Conservation (phyloP, 345 rosid species). For the Aegle marmelos region DNA sequence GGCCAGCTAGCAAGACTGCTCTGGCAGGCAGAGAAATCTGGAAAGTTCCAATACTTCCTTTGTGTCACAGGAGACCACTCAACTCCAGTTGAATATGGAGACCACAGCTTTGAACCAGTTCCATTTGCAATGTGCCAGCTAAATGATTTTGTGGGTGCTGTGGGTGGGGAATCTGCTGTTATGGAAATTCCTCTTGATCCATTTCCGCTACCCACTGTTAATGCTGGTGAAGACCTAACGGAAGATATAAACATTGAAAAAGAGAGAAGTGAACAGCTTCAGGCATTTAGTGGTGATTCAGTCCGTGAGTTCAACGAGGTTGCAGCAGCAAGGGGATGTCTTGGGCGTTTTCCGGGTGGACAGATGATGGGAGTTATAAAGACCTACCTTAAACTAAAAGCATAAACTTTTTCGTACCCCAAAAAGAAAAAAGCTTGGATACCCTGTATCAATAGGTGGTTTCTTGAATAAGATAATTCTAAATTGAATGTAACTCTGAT, state of each 20-base stretch:
- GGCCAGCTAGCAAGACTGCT: conserved; percentile 83
- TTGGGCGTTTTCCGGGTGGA: conserved; percentile 91
- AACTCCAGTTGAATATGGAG: conserved; percentile 94
- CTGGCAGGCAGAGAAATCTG: conserved; percentile 67
- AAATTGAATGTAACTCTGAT: background rate
- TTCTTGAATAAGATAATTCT: background rate
- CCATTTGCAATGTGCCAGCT: conserved; percentile 74
- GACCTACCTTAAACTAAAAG: conserved; percentile 35
- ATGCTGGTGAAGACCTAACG: conserved; percentile 37
- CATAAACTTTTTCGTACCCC: background rate
- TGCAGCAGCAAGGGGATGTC: conserved; percentile 89
- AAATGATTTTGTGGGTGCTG: conserved; percentile 63
- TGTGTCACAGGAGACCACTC: conserved; percentile 96
- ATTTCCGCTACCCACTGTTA: conserved; percentile 71
- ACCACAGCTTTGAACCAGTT: conserved; percentile 94
- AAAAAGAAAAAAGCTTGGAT: no score
- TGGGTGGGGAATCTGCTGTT: conserved; percentile 66
- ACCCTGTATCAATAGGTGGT: background rate
- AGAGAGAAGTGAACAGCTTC: conserved; percentile 20
- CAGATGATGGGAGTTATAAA: conserved; percentile 75
- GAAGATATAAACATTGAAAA: conserved; percentile 19
- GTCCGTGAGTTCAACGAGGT: conserved; percentile 70
- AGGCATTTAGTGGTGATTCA: conserved; percentile 62
- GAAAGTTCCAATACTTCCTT: conserved; percentile 58
- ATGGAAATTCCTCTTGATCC: conserved; percentile 63